Conservation (phyloP, 352 stramenopile genomes). For the Plasmopara viticola region DNA sequence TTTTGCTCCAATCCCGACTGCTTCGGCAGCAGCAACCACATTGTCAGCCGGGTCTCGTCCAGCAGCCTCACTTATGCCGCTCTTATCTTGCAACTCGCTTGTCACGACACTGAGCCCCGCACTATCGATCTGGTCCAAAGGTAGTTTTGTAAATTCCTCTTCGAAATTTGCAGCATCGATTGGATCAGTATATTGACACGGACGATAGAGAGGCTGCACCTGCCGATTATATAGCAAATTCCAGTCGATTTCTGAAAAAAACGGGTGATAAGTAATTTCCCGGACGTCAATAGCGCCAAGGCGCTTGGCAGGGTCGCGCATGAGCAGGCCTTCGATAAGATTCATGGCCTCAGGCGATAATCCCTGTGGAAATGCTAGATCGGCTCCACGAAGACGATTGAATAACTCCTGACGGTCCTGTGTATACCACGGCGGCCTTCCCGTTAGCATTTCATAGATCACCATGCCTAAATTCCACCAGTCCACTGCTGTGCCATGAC, state of each 20-base stretch:
- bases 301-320: constrained; percentile 87
- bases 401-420: constrained; percentile 76
- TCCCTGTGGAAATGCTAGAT: constrained; percentile 70
- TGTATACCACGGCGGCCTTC: constrained; percentile 71
- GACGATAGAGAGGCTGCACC: constrained; percentile 70
- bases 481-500: constrained; percentile 75
- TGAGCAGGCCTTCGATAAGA: constrained; percentile 83
- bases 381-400: constrained; percentile 49
- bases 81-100: constrained; percentile 31
- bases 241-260: constrained; percentile 81
- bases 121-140: constrained; percentile 60
- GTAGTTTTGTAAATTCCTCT: constrained; percentile 78
- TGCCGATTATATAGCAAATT: constrained; percentile 71
- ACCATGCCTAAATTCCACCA: constrained; percentile 85
- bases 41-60: constrained; percentile 19
- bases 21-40: constrained; percentile 9
- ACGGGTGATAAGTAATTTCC: constrained; percentile 78
- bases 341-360: constrained; percentile 65
- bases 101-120: constrained; percentile 55
- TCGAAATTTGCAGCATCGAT: constrained; percentile 82
- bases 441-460: constrained; percentile 80
- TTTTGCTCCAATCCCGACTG: constrained; percentile 13
- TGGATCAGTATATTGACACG: constrained; percentile 77
- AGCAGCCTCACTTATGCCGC: constrained; percentile 9
- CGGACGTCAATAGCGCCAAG: constrained; percentile 80